Percentiles rank a stretch among this genome's conserved stretches.
phyloP scores from a whole-genome alignment of 306 rosid genomes.

The Trifolium pratense region DNA sequence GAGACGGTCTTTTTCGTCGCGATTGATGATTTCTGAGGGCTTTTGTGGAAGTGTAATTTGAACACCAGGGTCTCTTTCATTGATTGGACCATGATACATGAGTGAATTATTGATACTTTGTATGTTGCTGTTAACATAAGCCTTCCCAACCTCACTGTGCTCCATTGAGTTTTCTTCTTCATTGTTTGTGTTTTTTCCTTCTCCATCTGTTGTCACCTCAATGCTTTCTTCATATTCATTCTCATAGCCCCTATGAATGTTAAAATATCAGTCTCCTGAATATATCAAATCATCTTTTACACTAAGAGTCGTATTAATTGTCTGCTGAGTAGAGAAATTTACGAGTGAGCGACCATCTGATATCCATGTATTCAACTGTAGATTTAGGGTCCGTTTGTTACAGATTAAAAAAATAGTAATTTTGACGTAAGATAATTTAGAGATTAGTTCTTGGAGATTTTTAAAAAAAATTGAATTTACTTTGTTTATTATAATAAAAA shows the following conservation, averaged over 20 bases:
- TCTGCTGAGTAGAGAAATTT: no score
- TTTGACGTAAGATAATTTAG: no score
- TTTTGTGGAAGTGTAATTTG: slow-evolving; percentile 43
- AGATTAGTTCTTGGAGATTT: no score
- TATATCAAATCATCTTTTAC: no score
- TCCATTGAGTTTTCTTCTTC: slow-evolving; percentile 30
- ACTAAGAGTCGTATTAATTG: no score
- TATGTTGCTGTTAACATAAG: slow-evolving; percentile 70
- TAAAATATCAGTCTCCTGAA: no score
- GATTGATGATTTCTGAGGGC: slow-evolving; percentile 15
- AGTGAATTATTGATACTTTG: slow-evolving; percentile 81
- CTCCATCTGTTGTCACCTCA: slow-evolving; percentile 54
- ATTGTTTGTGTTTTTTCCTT: slow-evolving; percentile 47
- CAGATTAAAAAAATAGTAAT: no score
- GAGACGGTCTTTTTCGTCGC: slow-evolving; percentile 40
- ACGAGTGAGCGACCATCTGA: no score
- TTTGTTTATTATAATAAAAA: no score
- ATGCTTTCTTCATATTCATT: slow-evolving; percentile 52
- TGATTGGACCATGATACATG: slow-evolving; percentile 57
- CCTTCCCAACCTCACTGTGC: slow-evolving; percentile 37
- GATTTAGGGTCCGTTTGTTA: no score
- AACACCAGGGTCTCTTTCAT: slow-evolving; percentile 71
- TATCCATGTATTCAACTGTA: no score
- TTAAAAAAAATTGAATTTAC: no score
- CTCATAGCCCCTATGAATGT: slow-evolving; percentile 61